phyloP scores from a whole-genome alignment of 495 filamentous ascomycete genomes.

The Xylaria intraflava region DNA sequence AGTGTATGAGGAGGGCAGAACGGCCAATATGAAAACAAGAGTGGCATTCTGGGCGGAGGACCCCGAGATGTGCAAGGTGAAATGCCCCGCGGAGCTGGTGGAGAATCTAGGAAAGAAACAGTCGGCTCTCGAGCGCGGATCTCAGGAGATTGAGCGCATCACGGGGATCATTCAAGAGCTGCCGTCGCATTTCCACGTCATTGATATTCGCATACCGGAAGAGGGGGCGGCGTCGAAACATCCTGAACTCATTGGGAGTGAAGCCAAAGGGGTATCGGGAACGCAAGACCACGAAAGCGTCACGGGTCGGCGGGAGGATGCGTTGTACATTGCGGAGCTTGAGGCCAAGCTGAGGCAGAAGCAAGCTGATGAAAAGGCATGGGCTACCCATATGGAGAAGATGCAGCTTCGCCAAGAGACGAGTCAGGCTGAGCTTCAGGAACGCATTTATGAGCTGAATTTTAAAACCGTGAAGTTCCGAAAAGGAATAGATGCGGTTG shows the following conservation, averaged over 20 bases:
- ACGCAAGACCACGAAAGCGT: not conserved
- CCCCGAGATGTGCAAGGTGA: not conserved
- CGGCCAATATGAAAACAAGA: not conserved
- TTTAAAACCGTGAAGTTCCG: not conserved
- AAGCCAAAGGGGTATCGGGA: not conserved
- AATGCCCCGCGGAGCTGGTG: not conserved
- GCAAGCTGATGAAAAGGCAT: conserved; percentile 1
- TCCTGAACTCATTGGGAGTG: not conserved
- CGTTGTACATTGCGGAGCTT: conserved; percentile 1
- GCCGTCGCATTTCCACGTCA: not conserved
- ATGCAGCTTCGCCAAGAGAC: not conserved
- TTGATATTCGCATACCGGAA: not conserved
- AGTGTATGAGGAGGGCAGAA: not conserved
- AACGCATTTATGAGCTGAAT: not conserved
- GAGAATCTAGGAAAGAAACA: not conserved
- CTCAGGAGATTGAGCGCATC: not conserved
- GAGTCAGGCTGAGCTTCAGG: not conserved
- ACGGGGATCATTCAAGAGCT: not conserved
- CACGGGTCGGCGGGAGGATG: not conserved
- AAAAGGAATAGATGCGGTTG: not conserved
- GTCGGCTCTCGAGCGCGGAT: not conserved
- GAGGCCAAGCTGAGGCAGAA: not conserved
- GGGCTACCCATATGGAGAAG: not conserved
- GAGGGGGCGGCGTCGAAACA: not conserved
- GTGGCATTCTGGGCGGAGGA: not conserved